Conservation (phyloP, 2,329 filamentous ascomycete genomes). For the Leptographium radiaticola region DNA sequence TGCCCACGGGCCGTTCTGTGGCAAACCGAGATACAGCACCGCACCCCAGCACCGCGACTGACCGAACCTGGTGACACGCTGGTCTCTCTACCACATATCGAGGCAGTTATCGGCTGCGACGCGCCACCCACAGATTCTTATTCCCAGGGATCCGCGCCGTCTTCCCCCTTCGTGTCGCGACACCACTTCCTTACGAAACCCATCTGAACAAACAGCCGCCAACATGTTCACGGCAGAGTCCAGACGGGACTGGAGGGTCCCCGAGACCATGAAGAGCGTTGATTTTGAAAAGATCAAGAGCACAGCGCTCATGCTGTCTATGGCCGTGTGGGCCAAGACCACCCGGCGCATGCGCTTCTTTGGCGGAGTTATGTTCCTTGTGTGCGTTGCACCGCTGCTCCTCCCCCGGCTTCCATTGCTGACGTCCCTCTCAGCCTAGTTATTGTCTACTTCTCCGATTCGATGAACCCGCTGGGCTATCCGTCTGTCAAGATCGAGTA, state of each 20-base stretch:
- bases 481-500: constrained; percentile 22
- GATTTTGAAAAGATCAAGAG: constrained; percentile 5
- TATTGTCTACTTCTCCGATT: constrained; percentile 6
- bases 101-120: too few relatives aligned
- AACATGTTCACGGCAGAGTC: neutral
- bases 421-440: neutral
- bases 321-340: constrained; percentile 20
- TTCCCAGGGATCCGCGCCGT: neutral
- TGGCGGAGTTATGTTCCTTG: constrained; percentile 17
- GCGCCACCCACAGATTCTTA: too few relatives aligned
- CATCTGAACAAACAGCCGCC: neutral
- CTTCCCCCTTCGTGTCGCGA: neutral
- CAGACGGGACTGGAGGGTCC: neutral
- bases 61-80: too few relatives aligned
- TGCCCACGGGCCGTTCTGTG: too few relatives aligned
- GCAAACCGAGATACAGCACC: too few relatives aligned
- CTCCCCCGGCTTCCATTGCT: neutral
- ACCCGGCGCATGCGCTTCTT: constrained; percentile 21
- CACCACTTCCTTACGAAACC: neutral
- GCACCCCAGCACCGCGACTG: too few relatives aligned
- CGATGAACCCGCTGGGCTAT: constrained; percentile 6
- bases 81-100: too few relatives aligned
- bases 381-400: constrained; percentile 13
- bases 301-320: constrained; percentile 6
- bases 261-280: constrained; percentile 4